Evolutionary conservation across 352 stramenopile species (phyloP).

Genomic region (Globisporangium parvum): DNA sequence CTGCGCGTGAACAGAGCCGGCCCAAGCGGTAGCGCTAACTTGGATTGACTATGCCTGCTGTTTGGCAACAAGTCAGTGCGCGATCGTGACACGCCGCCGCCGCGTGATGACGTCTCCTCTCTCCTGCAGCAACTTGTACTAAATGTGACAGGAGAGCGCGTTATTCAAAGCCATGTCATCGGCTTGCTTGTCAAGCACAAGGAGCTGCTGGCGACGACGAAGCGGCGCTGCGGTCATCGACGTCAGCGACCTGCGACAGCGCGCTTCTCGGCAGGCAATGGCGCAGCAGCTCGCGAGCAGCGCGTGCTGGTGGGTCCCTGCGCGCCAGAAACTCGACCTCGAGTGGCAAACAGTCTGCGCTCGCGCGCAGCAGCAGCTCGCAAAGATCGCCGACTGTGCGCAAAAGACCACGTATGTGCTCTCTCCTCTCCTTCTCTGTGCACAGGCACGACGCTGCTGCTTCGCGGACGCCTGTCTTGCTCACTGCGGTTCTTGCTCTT

Average conservation of each 20-base stretch:
- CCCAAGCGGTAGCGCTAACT: background rate
- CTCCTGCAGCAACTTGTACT: too few relatives aligned
- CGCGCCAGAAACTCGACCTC: conserved; percentile 54
- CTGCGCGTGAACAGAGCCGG: too few relatives aligned
- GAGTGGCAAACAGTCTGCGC: conserved; percentile 51
- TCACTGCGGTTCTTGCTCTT: background rate
- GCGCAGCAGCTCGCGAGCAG: conserved; percentile 2
- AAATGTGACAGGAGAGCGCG: too few relatives aligned
- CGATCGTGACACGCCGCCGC: background rate
- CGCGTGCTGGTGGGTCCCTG: conserved; percentile 61
- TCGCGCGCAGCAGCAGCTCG: conserved; percentile 53
- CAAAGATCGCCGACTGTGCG: conserved; percentile 57
- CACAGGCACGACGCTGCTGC: too few relatives aligned
- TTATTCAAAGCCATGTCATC: background rate
- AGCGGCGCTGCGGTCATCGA: background rate
- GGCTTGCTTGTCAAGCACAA: background rate
- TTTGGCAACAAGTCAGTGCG: background rate
- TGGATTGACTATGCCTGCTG: background rate
- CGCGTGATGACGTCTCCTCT: background rate
- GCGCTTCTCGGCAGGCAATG: background rate
- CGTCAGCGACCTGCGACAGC: too few relatives aligned
- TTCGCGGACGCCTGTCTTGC: too few relatives aligned
- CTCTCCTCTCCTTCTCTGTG: too few relatives aligned
- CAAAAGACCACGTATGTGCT: conserved; percentile 69
- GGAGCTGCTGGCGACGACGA: background rate